These are phyloP conservation scores for Arthroderma sp. DNA, from an alignment of 2,329 filamentous ascomycete genomes.

Conservation along the genomic window DNA sequence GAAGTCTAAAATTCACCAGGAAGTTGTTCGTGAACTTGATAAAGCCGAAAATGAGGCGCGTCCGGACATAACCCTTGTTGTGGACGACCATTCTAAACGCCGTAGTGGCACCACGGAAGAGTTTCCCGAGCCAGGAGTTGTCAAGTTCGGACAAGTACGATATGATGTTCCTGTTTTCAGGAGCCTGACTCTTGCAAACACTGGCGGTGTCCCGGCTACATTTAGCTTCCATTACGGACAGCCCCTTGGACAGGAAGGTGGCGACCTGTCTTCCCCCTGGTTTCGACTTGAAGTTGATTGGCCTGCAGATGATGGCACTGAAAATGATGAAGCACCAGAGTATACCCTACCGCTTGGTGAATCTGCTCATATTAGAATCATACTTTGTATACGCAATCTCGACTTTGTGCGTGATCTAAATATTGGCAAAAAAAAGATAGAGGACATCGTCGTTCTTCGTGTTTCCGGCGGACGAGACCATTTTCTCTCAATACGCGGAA, in stretches of 20 bases:
- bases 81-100: slow-evolving; percentile 40
- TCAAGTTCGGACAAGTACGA: slow-evolving; percentile 66
- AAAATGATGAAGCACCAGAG: slow-evolving; percentile 21
- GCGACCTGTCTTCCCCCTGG: slow-evolving; percentile 44
- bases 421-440: slow-evolving; percentile 49
- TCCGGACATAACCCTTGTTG: slow-evolving; percentile 67
- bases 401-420: slow-evolving; percentile 59
- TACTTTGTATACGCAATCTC: slow-evolving; percentile 52
- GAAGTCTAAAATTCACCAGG: slow-evolving; percentile 69
- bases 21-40: slow-evolving; percentile 79
- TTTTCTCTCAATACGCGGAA: slow-evolving; percentile 68
- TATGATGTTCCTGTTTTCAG: slow-evolving; percentile 55
- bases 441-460: slow-evolving; percentile 78
- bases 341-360: slow-evolving; percentile 75
- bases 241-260: slow-evolving; percentile 30
- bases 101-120: slow-evolving; percentile 28
- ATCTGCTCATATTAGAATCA: slow-evolving; percentile 56
- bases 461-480: slow-evolving; percentile 78
- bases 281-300: slow-evolving; percentile 53
- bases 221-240: slow-evolving; percentile 70
- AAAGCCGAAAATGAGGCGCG: slow-evolving; percentile 82
- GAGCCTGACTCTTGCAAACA: slow-evolving; percentile 79
- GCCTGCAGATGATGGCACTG: slow-evolving; percentile 26
- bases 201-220: slow-evolving; percentile 64
- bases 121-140: slow-evolving; percentile 35